Percentiles rank a stretch among this genome's conserved stretches.
phyloP scores from a whole-genome alignment of 2,329 filamentous ascomycete genomes.

The Fusarium floridanum region DNA sequence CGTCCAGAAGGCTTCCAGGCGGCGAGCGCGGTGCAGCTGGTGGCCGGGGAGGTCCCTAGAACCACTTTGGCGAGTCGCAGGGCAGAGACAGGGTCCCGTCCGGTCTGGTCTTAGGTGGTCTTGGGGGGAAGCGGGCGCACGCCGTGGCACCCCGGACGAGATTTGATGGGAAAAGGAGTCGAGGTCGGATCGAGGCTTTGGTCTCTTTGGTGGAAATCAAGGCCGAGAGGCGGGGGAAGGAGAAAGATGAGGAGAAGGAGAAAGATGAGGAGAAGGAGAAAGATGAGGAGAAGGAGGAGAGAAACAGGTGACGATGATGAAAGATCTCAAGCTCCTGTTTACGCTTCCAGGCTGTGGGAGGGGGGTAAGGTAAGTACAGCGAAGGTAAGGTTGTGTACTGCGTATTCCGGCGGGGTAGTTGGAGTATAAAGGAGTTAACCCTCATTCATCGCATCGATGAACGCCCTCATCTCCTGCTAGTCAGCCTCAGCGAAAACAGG shows the following conservation, averaged over 20 bases:
- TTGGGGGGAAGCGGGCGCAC: slow-evolving; percentile 11
- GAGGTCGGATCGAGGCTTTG: neutral
- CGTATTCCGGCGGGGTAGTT: slow-evolving; percentile 20
- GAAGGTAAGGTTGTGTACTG: neutral
- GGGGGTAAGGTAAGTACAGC: neutral
- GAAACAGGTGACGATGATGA: slow-evolving; percentile 5
- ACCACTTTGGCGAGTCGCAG: slow-evolving; percentile 30
- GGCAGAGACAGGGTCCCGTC: slow-evolving; percentile 22
- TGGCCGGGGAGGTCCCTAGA: slow-evolving; percentile 25
- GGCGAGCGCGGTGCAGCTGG: slow-evolving; percentile 22
- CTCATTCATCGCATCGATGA: neutral
- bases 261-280: too few relatives aligned
- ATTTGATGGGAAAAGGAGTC: slow-evolving; percentile 23
- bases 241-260: too few relatives aligned
- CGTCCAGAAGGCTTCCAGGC: slow-evolving; percentile 13
- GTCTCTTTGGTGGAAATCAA: slow-evolving; percentile 1
- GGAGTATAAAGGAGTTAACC: slow-evolving; percentile 5
- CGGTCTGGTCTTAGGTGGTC: neutral
- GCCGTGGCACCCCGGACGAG: slow-evolving; percentile 27
- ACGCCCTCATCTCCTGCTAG: neutral
- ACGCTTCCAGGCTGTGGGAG: neutral
- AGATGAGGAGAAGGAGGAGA: neutral
- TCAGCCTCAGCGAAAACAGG: slow-evolving; percentile 14
- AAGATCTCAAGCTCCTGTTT: neutral
- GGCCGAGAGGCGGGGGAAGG: neutral